A percentile compares a stretch with the other conserved stretches of the same genome.
These are phyloP conservation scores for Lanzia echinophila DNA, from an alignment of 2,329 filamentous ascomycete species.

Conservation along the genomic window DNA sequence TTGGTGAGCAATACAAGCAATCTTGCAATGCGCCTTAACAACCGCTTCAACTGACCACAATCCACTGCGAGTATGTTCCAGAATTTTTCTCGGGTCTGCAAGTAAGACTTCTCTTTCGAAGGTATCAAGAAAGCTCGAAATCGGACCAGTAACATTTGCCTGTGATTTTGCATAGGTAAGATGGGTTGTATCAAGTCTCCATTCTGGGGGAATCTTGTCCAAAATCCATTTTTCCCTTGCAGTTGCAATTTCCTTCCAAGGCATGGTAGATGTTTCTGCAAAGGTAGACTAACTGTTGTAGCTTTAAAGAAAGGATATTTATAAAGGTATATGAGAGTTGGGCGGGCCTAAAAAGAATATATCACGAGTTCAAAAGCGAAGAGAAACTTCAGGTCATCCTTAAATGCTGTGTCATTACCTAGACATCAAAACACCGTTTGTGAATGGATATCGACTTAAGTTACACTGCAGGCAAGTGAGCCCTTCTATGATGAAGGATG, in stretches of 20 bases:
- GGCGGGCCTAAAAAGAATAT: background rate
- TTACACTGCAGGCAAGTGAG: conserved; percentile 7
- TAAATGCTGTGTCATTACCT: background rate
- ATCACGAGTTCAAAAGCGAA: background rate
- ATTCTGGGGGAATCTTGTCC: conserved; percentile 1
- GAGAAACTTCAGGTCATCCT: background rate
- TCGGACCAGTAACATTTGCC: conserved; percentile 17
- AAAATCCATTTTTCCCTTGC: background rate
- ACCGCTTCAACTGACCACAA: conserved; percentile 48
- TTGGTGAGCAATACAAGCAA: conserved; percentile 46
- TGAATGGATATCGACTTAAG: background rate
- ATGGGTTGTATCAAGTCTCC: background rate
- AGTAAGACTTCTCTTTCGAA: conserved; percentile 44
- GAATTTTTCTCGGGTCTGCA: conserved; percentile 46
- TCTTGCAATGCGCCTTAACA: conserved; percentile 43
- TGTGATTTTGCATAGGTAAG: background rate
- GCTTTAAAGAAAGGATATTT: background rate
- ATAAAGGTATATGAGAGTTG: background rate
- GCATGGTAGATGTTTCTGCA: background rate
- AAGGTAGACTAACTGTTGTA: background rate
- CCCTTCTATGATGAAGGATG: background rate
- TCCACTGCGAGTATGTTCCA: conserved; percentile 43
- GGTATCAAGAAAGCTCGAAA: conserved; percentile 19
- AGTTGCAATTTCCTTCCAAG: background rate
- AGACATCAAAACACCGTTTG: background rate